Conservation (phyloP, 2,329 filamentous ascomycete genomes). For the Pseudopithomyces maydicus region DNA sequence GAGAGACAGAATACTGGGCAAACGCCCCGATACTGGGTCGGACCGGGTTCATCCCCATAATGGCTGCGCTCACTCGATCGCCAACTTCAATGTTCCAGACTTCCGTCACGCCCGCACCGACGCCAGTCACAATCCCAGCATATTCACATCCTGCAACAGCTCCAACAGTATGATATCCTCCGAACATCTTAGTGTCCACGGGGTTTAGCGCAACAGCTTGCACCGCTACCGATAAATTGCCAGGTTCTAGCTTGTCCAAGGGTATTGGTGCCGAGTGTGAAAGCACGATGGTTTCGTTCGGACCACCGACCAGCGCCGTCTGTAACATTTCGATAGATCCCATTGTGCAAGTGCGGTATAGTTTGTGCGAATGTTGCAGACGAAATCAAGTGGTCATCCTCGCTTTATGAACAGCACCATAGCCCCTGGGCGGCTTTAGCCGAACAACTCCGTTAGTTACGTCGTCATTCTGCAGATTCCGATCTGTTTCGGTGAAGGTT, state of each 20-base stretch:
- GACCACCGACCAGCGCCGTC: slow-evolving; percentile 8
- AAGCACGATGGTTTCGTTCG: slow-evolving; percentile 3
- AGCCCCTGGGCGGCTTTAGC: no score
- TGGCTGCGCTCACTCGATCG: slow-evolving; percentile 17
- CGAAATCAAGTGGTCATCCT: no score
- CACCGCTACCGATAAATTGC: slow-evolving; percentile 6
- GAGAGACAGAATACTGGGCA: slow-evolving; percentile 12
- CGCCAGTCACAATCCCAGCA: slow-evolving; percentile 7
- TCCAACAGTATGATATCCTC: slow-evolving; percentile 9
- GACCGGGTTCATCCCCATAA: slow-evolving; percentile 16
- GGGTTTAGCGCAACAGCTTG: slow-evolving; percentile 28
- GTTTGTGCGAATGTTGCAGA: no score
- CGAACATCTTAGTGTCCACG: slow-evolving; percentile 26
- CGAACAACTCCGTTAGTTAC: no score
- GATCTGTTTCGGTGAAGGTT: no score
- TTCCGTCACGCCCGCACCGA: slow-evolving; percentile 7
- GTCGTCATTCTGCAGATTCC: no score
- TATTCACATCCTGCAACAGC: slow-evolving; percentile 13
- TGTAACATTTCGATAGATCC: slow-evolving; percentile 6
- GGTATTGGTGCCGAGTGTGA: slow-evolving; percentile 9
- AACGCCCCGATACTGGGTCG: slow-evolving; percentile 15
- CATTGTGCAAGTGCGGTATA: slow-evolving; percentile 10
- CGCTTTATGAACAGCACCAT: neutral
- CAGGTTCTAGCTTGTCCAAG: slow-evolving; percentile 5
- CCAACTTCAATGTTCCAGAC: slow-evolving; percentile 10